A percentile compares a stretch with the other conserved stretches of the same genome.
phyloP scores from a whole-genome alignment of 768 basidiomycete genomes.

The Coprinopsis sp. region DNA sequence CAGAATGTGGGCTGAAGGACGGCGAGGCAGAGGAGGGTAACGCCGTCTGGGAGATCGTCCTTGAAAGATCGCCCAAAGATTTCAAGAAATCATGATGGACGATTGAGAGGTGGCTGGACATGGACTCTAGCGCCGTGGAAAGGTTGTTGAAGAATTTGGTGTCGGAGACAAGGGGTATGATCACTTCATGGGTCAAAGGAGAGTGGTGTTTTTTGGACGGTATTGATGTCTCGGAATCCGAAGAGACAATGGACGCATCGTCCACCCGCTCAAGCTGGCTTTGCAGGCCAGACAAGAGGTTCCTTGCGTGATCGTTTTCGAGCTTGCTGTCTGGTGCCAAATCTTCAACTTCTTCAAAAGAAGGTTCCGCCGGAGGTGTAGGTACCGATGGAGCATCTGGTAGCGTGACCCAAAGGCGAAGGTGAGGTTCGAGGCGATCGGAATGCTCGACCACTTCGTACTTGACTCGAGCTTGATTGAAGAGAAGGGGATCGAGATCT shows the following conservation, averaged over 20 bases:
- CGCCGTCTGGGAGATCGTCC: slow-evolving; percentile 36
- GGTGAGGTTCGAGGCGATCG: slow-evolving; percentile 49
- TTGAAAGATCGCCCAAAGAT: slow-evolving; percentile 34
- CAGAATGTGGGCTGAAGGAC: slow-evolving; percentile 43
- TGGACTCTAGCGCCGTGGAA: slow-evolving; percentile 51
- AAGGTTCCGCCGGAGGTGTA: background rate
- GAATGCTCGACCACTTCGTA: slow-evolving; percentile 54
- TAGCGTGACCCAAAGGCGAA: slow-evolving; percentile 45
- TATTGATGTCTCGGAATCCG: background rate
- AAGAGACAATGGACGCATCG: slow-evolving; percentile 10
- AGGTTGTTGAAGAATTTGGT: slow-evolving; percentile 76
- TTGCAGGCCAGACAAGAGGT: too few relatives aligned
- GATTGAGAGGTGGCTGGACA: slow-evolving; percentile 42
- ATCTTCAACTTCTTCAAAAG: slow-evolving; percentile 13
- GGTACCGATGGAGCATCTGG: slow-evolving; percentile 7
- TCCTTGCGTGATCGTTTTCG: too few relatives aligned
- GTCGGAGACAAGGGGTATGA: slow-evolving; percentile 80
- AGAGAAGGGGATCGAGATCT: slow-evolving; percentile 4
- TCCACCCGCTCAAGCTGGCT: too few relatives aligned
- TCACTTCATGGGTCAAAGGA: slow-evolving; percentile 41
- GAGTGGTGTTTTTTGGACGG: background rate
- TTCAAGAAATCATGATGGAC: slow-evolving; percentile 48
- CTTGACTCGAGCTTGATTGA: slow-evolving; percentile 28
- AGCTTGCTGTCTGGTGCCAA: background rate
- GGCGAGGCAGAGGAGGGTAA: slow-evolving; percentile 36